Conservation (phyloP, 768 basidiomycete genomes). For the Kondoa subrosea region DNA sequence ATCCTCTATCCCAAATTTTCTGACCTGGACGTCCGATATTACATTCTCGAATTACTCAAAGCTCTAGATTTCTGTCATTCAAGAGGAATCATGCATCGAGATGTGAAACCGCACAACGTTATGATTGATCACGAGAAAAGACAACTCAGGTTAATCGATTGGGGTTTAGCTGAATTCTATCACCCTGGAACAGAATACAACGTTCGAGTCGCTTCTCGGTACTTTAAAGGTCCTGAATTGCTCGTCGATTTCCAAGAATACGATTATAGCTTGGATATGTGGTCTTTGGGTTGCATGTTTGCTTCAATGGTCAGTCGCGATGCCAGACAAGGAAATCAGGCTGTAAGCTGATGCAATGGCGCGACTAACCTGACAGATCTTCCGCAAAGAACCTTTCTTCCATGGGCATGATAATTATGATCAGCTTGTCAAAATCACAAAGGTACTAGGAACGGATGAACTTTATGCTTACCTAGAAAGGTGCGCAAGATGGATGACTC, state of each 20-base stretch:
- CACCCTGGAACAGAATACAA: constrained; percentile 96
- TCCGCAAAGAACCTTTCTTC: constrained; percentile 98
- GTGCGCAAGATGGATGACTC: constrained; percentile 12
- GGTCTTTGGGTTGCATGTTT: constrained; percentile 98
- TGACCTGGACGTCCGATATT: constrained; percentile 86
- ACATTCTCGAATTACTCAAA: constrained; percentile 92
- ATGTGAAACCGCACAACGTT: constrained; percentile 97
- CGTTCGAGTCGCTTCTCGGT: constrained; percentile 87
- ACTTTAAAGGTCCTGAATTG: constrained; percentile 95
- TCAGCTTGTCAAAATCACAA: constrained; percentile 92
- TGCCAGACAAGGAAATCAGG: background rate
- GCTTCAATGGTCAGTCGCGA: constrained; percentile 67
- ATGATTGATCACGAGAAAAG: constrained; percentile 98
- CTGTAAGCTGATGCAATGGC: background rate
- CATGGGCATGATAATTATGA: constrained; percentile 99
- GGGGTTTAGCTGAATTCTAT: constrained; percentile 97
- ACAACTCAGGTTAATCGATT: constrained; percentile 88
- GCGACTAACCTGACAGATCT: constrained; percentile 49
- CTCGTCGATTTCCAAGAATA: constrained; percentile 97
- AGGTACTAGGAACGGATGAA: constrained; percentile 92
- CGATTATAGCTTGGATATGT: constrained; percentile 95
- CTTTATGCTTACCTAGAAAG: constrained; percentile 80
- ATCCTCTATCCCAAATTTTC: constrained; percentile 86
- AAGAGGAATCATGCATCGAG: constrained; percentile 95
- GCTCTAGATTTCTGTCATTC: constrained; percentile 96